Evolutionary conservation across 75 land plant genomes (phyloP).

Genomic region (Cunninghamia lanceolata): DNA sequence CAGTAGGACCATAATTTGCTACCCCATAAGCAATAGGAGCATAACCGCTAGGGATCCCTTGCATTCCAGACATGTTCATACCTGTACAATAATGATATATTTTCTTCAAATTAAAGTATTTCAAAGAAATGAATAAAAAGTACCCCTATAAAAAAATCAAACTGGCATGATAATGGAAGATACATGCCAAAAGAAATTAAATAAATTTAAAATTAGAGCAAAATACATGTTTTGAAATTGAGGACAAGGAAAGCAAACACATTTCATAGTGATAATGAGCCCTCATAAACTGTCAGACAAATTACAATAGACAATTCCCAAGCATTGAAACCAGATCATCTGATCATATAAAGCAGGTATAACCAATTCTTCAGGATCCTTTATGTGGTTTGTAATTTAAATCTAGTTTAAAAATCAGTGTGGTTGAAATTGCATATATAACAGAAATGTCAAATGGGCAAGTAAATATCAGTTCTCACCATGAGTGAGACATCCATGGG

Average conservation of each 20-base stretch:
- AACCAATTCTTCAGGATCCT: background rate
- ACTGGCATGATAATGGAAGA: background rate
- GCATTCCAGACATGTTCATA: constrained; percentile 40
- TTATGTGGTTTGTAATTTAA: background rate
- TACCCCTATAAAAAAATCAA: background rate
- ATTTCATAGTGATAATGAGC: background rate
- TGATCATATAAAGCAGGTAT: background rate
- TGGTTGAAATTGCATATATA: background rate
- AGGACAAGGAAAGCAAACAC: background rate
- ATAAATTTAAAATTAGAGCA: background rate
- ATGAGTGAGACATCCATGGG: no score
- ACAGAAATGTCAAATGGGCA: background rate
- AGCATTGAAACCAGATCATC: background rate
- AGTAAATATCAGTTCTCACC: background rate
- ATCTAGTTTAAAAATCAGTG: background rate
- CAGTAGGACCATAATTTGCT: constrained; percentile 51
- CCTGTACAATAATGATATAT: constrained; percentile 23
- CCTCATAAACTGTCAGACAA: background rate
- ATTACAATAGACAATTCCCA: background rate
- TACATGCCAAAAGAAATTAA: background rate
- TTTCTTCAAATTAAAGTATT: background rate
- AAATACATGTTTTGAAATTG: background rate
- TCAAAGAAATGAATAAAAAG: background rate
- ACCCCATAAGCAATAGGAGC: constrained; percentile 31
- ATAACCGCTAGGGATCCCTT: constrained; percentile 34